phyloP scores from a whole-genome alignment of 495 filamentous ascomycete genomes.

The Trichoderma reesei region DNA sequence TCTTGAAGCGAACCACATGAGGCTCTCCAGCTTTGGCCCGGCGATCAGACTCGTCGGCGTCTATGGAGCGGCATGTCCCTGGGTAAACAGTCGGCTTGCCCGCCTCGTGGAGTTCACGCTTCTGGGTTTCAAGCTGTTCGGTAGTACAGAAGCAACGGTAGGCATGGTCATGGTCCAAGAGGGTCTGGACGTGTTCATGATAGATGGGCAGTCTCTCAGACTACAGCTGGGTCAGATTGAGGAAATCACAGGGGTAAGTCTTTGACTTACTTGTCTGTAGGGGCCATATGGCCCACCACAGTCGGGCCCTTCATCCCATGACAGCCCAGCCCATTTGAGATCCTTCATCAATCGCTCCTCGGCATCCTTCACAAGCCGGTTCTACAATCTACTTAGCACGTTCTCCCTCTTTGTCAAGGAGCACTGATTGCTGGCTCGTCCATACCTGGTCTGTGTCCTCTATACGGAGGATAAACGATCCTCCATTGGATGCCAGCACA shows the following conservation, averaged over 20 bases:
- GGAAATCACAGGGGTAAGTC: background rate
- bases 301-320: constrained; percentile 92
- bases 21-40: constrained; percentile 55
- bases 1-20: constrained; percentile 70
- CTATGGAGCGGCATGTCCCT: constrained; percentile 60
- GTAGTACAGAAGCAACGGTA: constrained; percentile 90
- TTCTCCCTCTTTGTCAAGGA: background rate
- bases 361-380: constrained; percentile 53
- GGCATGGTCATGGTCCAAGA: constrained; percentile 61
- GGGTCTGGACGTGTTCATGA: constrained; percentile 54
- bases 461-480: constrained; percentile 85
- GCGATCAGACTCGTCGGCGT: constrained; percentile 55
- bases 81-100: constrained; percentile 66
- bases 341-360: constrained; percentile 68
- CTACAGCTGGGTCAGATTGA: constrained; percentile 30
- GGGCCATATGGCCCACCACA: constrained; percentile 72
- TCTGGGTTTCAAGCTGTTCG: constrained; percentile 55
- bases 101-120: constrained; percentile 44
- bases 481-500: constrained; percentile 57
- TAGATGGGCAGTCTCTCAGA: constrained; percentile 76
- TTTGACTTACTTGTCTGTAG: constrained; percentile 62
- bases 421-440: background rate
- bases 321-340: constrained; percentile 76
- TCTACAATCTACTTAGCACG: constrained; percentile 14
- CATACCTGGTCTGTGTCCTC: constrained; percentile 92